Base-by-base conservation (phyloP, 495 filamentous ascomycete genomes). In the Mytilinidion resinicola region DNA sequence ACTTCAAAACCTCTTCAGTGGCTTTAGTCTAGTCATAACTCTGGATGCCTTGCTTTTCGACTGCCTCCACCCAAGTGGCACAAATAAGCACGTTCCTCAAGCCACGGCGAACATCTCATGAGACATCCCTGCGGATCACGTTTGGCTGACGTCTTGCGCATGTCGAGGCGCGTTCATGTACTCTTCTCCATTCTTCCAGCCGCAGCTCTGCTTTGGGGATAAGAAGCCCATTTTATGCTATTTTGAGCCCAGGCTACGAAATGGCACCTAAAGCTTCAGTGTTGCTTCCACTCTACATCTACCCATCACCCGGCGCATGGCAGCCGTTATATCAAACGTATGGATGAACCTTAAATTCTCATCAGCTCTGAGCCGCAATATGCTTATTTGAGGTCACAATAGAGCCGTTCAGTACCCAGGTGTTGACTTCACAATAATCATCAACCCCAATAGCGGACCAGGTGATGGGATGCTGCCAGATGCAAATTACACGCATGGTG, bases 361-460 rank as follows among this genome's bases (percentile, higher is more conserved):
- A n/a, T n/a, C n/a, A n/a, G n/a, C n/a, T 30, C 17, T 42, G 19
- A 38, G 19, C n/a, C n/a, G n/a, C n/a, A n/a, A n/a, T n/a, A n/a
- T 19, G 30, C 30, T 43, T 33, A 25, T 19, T 30, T 59, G 51
- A 63, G 41, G 63, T 57, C 37, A 53, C 11, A 25, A 47, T 53
- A 66, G 64, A 48, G 64, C 52, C 12, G 53, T 50, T 34, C 43
- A 37, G n/a, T 60, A 60, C 47, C 64, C 56, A 48, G 51, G 51
- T 43, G 52, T 66, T n/a, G 53, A 66, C 4, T 68, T 66, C 53
- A 68, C 66, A 44, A 60, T 67, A 55, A 58, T 68, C 56, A 44
- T 66, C 47, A 66, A 68, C 57, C 66, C 59, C 12, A 33, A 60
- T 51, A 68, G 56, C 50, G 66, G 66, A 15, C 63, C 66, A 11